Evolutionary conservation across 768 basidiomycete species (phyloP), one percentile per base, ranked within the genome.

Genomic region (Leccinellum rugosiceps): DNA sequence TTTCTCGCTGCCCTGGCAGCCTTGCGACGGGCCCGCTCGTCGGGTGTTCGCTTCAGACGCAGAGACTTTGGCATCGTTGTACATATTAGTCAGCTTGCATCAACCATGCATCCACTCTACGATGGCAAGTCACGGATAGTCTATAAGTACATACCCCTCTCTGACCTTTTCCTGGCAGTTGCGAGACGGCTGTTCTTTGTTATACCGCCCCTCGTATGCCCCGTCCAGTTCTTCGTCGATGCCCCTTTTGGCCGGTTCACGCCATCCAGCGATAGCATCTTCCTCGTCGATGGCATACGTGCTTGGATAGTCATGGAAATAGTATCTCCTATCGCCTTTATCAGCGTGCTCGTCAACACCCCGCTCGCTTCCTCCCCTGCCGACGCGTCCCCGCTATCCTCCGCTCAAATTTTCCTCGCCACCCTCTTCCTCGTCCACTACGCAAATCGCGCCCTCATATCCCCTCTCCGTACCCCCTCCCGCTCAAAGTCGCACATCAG

Each of bases 161-260:
- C 49, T 50, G 14, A 50, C 49, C 1, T 32, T 41, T 41, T 9
- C n/a, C 6, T 19, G 31, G 17, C 23, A 81, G 80, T 49, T 10
- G 57, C 58, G 4, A 65, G 80, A 50, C 81, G 80, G 67, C 78
- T 78, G 67, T 80, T 82, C 46, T 73, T 80, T 10, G 54, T 85
- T 2, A 31, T 71, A 1, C 78, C 79, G 3, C 46, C 75, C 2
- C 11, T 76, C 10, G 26, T 70, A 1, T 65, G 65, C 30, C 82
- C 81, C 0, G 23, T 76, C 0, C 61, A 71, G 10, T 77, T 88
- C 60, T 35, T 84, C 51, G 66, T 90, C 51, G 77, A 93, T 67
- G 92, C 91, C 0, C 90, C 90, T 0, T 92, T 92, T 69, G 93
- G 93, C 10, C 81, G 89, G 0, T 94, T 94, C 67, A 71, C 84